Base-by-base conservation (phyloP, 2,329 filamentous ascomycete genomes). In the Cladosporium phlei region DNA sequence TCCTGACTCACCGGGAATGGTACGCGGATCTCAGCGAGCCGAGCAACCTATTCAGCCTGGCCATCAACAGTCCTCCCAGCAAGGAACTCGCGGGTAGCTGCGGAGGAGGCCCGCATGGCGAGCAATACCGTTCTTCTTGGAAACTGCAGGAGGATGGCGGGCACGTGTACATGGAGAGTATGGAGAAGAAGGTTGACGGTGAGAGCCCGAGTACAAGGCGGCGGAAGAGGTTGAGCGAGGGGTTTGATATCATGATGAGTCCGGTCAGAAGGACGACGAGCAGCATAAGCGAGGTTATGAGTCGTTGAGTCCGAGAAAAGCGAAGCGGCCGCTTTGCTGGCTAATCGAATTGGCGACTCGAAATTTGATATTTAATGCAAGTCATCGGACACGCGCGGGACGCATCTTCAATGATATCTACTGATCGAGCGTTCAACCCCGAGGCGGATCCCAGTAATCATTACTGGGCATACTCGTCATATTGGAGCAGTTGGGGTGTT, bases 1-100 rank as follows among this genome's bases (percentile, higher is more conserved):
- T 84, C 52, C 61, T 83, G 39, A 60, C 78, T 34, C 70, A 78
- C 45, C 75, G 53, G 60, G 78, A 79, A 1, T 75, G 87, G 17
- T 78, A 91, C 5, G 89, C 84, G 1, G 87, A 91, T 66, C 88
- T 85, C 59, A 86, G 82, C 0, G 86, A 91, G 58, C 84, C 86
- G 1, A 79, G 83, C 45, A 89, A 89, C 60, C 68, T 89, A 2
- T 89, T 90, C 56, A 72, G 80, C 0, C 66, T 89, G 0, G 83
- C 85, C 8, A 46, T 90, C 43, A 88, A 88, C 59, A 77, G 72
- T 20, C 79, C 79, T 0, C 73, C 75, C 0, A 74, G 69, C 5
- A 59, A 70, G 2, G 63, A 69, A 3, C 55, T 83, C n/a, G 67
- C 70, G 0, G 80, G 79, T 0, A 73, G 69, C 5, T 81, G 78